These are phyloP conservation scores for Lolium perenne DNA, from an alignment of 176 grass and related monocot species.

Conservation along the genomic window DNA sequence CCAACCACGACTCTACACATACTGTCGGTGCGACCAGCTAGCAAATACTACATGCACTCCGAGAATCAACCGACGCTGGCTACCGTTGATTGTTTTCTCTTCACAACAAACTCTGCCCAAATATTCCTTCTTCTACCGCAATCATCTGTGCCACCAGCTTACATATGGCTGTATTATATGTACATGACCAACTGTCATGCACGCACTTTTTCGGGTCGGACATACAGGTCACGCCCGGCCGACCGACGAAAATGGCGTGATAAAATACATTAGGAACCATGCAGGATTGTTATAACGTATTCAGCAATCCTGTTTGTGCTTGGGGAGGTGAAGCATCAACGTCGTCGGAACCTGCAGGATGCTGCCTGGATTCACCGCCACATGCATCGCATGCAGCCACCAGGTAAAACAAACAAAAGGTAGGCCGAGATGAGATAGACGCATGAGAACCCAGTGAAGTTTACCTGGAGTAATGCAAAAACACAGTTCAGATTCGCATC, in stretches of 20 bases:
- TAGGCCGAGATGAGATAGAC: no score
- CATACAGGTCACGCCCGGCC: not conserved
- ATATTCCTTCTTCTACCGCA: not conserved
- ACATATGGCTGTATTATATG: not conserved
- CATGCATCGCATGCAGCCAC: no score
- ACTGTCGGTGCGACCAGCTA: constrained; percentile 37
- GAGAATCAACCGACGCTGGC: not conserved
- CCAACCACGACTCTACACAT: not conserved
- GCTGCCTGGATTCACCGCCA: no score
- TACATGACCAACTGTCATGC: not conserved
- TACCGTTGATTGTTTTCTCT: not conserved
- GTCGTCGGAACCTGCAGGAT: not conserved
- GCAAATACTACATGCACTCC: not conserved
- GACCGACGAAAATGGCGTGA: constrained; percentile 38
- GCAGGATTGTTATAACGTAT: not conserved
- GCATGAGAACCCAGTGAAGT: no score
- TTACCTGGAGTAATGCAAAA: no score
- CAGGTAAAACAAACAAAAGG: no score
- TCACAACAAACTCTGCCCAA: not conserved
- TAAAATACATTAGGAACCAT: not conserved
- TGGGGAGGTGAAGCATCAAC: constrained; percentile 31
- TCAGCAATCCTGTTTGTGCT: not conserved
- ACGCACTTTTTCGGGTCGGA: not conserved
- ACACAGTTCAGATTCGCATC: no score
- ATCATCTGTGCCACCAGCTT: constrained; percentile 1